Base-by-base conservation (phyloP, 164 flowering plant genomes). In the Magnolia changhungtana region DNA sequence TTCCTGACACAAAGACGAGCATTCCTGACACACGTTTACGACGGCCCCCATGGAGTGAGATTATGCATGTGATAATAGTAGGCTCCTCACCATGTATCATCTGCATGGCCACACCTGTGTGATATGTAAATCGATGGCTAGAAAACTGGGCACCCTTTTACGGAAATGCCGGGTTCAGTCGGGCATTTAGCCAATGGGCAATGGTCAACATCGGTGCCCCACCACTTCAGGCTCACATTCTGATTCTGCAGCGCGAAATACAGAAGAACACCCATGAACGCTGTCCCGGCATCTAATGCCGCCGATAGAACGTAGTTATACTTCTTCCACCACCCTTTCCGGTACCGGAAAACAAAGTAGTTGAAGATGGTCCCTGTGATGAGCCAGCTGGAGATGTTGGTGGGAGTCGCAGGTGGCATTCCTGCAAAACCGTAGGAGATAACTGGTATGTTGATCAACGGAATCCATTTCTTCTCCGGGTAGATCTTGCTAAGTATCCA, bases 321-420 rank as follows among this genome's bases (percentile, higher is more conserved):
- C 51, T 81, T 92, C 88, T 92, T 90, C 98, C 98, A 94, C 97
- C 97, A 92, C 20, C 85, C 75, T 71, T 90, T 94, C 76, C 84
- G 75, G 80, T 88, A 89, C 59, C 84, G 67, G 88, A 94, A 94
- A 59, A 94, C 92, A 69, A 94, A 88, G 82, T 80, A 94, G 87
- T 94, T 92, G 87, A 94, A 94, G 75, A 94, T 85, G 24, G 86
- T 86, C 69, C 98, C 98, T 0, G 98, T 92, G 50, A 91, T 24
- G n/a, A 94, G 92, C 98, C 98, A 94, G 80, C 97, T 91, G 23
- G 97, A 93, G 19, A 89, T 95, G 80, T 95, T 95, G 65, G 95
- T 90, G 0, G 98, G 98, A 7, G 97, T 95, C 18, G 98, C 98
- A 0, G 98, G 97, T 20, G 98, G 98, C 97, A 93, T 90, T 49